phyloP scores from a whole-genome alignment of 768 basidiomycete species.

The Leccinum sublutescens region DNA sequence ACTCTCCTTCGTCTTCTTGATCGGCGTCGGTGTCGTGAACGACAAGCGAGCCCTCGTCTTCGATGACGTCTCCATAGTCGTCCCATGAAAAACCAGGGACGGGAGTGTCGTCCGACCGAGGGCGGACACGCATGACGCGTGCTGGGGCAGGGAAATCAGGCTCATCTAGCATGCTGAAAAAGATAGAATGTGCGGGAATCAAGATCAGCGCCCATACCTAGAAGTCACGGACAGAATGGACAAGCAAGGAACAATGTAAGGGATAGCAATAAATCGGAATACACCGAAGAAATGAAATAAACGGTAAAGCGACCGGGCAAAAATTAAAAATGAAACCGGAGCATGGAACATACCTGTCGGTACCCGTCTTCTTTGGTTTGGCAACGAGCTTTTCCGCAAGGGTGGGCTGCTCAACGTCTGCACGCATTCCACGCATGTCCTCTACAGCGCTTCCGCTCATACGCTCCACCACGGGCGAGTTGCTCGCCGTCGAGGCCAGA shows the following conservation, averaged over 20 bases:
- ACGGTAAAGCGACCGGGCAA: background rate
- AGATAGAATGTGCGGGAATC: background rate
- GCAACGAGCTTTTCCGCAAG: constrained; percentile 66
- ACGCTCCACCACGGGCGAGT: constrained; percentile 36
- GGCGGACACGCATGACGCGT: constrained; percentile 70
- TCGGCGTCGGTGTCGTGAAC: constrained; percentile 62
- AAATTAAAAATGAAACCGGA: background rate
- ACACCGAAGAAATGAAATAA: background rate
- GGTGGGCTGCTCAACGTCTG: constrained; percentile 35
- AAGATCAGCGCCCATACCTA: constrained; percentile 6
- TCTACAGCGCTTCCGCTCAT: constrained; percentile 28
- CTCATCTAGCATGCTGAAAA: constrained; percentile 57
- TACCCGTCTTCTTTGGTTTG: constrained; percentile 60
- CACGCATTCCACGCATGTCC: constrained; percentile 31
- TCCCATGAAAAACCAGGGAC: constrained; percentile 70
- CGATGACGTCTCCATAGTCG: constrained; percentile 70
- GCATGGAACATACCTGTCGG: constrained; percentile 59
- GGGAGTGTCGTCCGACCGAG: constrained; percentile 55
- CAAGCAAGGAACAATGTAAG: background rate
- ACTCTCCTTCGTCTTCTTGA: constrained; percentile 71
- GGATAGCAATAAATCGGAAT: background rate
- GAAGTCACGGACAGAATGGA: background rate
- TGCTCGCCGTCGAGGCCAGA: constrained; percentile 50
- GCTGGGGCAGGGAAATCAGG: constrained; percentile 53
- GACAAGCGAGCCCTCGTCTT: constrained; percentile 32